These are phyloP conservation scores for Hordeum marinum DNA, from an alignment of 176 grass and related monocot genomes.

Conservation along the genomic window DNA sequence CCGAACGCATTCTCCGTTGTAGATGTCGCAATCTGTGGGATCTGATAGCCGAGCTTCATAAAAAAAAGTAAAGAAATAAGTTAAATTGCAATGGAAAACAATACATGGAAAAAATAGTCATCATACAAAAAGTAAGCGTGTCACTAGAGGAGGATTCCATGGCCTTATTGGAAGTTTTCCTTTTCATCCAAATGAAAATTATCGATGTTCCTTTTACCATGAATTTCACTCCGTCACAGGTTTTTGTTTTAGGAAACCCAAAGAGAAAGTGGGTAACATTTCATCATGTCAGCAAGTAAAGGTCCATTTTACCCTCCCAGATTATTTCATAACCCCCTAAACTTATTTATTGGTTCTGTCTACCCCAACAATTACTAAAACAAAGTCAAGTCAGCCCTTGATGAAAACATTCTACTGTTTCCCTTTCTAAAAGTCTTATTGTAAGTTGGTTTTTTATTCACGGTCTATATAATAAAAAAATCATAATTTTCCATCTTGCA, in stretches of 20 bases:
- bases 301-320: neutral
- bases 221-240: neutral
- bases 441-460: no score
- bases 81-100: neutral
- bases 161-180: neutral
- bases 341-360: no score
- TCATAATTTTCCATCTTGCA: no score
- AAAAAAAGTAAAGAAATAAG: neutral
- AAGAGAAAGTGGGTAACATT: neutral
- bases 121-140: constrained; percentile 1
- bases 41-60: neutral
- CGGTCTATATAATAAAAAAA: no score
- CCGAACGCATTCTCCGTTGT: neutral
- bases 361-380: neutral
- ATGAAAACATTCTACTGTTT: neutral
- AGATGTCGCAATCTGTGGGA: neutral
- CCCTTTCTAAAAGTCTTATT: neutral
- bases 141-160: neutral
- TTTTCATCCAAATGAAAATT: constrained; percentile 7
- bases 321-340: neutral
- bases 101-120: no score
- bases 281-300: neutral
- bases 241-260: neutral
- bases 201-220: neutral
- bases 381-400: neutral